Evolutionary conservation across 257 asterid genomes (phyloP), one percentile per base, ranked within the genome.

Genomic region (Rhazya stricta): DNA sequence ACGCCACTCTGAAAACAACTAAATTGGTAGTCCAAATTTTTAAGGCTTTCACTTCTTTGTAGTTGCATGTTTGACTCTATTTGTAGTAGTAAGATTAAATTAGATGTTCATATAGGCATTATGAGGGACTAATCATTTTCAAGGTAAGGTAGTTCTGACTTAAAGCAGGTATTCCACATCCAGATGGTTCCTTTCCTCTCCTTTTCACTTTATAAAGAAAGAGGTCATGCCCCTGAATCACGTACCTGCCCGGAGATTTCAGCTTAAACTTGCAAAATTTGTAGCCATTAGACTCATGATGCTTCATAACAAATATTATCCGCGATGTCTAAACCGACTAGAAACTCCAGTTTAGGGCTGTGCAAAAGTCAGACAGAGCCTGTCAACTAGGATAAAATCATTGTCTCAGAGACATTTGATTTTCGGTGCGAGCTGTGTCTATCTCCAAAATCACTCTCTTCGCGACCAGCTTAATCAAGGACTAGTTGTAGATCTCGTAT

Each of bases 381-480:
- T 9, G 81, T 53, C 73, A 63, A n/a, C 51, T 63, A 39, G 60
- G 75, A 69, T 60, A 57, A 73, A 41, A 74, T 37, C 50, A 8
- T 73, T 67, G 37, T 53, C 65, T 32, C 60, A 23, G 25, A 53
- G 74, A 78, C 27, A 29, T 45, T 69, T 74, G 70, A 15, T 36
- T 43, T 48, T 73, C 71, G 56, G 48, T 73, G 54, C 78, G 57
- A 70, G 53, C 75, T 73, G 66, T 73, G 74, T 48, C n/a, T 27
- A 30, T 30, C 16, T 66, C 50, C 50, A 45, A 61, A 50, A 57
- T 57, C 69, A 51, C 72, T 51, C 1, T 54, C 71, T 27, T 41
- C 13, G 34, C 60, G 25, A 9, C 27, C 56, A 8, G 62, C 71
- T 30, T 27, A 48, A 62, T 34, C 19, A 71, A 34, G 42, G 34